These are phyloP conservation scores for Umbelopsis vinacea DNA, from an alignment of 192 early-diverging fungal genomes.

Conservation along the genomic window DNA sequence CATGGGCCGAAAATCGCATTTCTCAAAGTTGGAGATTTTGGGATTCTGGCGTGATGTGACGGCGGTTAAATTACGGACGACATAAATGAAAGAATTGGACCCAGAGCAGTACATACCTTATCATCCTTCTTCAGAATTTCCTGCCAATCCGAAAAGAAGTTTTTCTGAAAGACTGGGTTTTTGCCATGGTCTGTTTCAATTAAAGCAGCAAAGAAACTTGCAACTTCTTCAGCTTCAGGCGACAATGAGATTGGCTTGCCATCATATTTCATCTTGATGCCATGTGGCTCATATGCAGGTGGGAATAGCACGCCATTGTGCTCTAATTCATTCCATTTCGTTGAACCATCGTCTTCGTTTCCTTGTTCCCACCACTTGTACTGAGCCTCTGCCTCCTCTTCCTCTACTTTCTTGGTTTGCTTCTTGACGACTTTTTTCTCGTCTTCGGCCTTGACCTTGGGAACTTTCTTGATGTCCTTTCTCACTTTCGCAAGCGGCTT, in stretches of 20 bases:
- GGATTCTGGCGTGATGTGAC: constrained; percentile 47
- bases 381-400: constrained; percentile 61
- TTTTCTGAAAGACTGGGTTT: constrained; percentile 84
- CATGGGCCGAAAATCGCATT: constrained; percentile 92
- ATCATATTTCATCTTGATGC: constrained; percentile 86
- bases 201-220: constrained; percentile 90
- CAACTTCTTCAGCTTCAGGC: constrained; percentile 91
- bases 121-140: constrained; percentile 65
- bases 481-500: constrained; percentile 20
- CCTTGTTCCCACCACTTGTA: constrained; percentile 75
- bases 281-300: constrained; percentile 88
- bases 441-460: constrained; percentile 36
- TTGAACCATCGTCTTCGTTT: constrained; percentile 58
- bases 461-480: constrained; percentile 33
- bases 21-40: constrained; percentile 74
- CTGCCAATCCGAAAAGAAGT: constrained; percentile 93
- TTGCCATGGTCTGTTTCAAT: constrained; percentile 82
- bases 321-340: constrained; percentile 87
- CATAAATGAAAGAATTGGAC: constrained; percentile 24
- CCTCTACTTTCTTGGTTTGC: constrained; percentile 39
- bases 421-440: constrained; percentile 27
- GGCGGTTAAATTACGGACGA: background rate
- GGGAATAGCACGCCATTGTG: constrained; percentile 93
- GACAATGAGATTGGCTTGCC: constrained; percentile 67
- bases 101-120: constrained; percentile 47